A percentile compares a stretch with the other conserved stretches of the same genome.
Evolutionary conservation across 441 rosid genomes (phyloP).

Genomic region (Eruca vesicaria): DNA sequence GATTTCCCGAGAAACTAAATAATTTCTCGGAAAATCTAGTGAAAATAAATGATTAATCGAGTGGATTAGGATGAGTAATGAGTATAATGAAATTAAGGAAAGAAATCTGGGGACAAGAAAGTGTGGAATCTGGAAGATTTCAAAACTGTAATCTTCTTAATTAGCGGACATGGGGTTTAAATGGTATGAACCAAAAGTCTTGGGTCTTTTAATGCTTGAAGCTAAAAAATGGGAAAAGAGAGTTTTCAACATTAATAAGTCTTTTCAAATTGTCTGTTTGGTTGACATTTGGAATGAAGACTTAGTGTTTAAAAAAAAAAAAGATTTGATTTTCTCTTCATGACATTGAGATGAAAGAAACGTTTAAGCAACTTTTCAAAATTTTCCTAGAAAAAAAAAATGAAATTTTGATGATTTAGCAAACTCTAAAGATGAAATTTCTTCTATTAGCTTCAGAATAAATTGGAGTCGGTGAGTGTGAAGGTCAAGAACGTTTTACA

Average conservation of each 20-base stretch:
- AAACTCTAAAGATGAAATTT: not conserved
- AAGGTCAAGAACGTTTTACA: not conserved
- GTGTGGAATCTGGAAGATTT: not conserved
- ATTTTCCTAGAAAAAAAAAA: not conserved
- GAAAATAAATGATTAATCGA: not conserved
- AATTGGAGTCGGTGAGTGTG: too few relatives aligned
- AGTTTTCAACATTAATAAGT: not conserved
- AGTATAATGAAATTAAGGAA: not conserved
- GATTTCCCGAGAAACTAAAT: conserved; percentile 25
- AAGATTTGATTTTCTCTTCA: not conserved
- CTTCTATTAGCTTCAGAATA: too few relatives aligned
- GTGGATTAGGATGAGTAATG: not conserved
- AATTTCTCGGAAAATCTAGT: conserved; percentile 23
- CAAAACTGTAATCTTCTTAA: not conserved
- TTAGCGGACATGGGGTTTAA: conserved; percentile 10
- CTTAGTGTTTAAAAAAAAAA: too few relatives aligned
- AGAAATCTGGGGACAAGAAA: not conserved
- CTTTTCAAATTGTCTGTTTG: conserved; percentile 6
- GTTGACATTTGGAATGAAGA: conserved; percentile 8
- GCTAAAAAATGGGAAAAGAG: not conserved
- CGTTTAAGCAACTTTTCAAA: not conserved
- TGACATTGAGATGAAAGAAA: not conserved
- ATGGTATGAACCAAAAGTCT: conserved; percentile 19
- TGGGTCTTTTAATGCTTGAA: conserved; percentile 20
- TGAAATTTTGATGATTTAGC: not conserved